Conservation (phyloP, 2,329 filamentous ascomycete species). For the Arachnopeziza araneosa region DNA sequence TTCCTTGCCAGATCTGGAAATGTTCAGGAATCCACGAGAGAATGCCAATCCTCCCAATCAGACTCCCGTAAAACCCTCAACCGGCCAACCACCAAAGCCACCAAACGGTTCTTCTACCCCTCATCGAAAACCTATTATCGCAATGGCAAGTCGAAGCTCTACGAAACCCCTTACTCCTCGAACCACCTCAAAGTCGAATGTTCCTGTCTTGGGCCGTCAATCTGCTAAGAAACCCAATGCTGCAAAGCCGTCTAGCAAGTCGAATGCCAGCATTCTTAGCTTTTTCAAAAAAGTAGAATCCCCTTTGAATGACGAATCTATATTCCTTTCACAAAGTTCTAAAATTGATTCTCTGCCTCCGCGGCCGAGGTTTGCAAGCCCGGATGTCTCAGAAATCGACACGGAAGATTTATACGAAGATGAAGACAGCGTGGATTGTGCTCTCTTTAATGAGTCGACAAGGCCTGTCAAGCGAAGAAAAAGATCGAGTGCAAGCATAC, state of each 20-base stretch:
- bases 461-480: constrained; percentile 39
- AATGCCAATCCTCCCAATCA: constrained; percentile 33
- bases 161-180: constrained; percentile 28
- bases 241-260: constrained; percentile 25
- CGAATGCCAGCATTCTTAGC: constrained; percentile 63
- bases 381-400: constrained; percentile 11
- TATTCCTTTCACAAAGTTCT: constrained; percentile 44
- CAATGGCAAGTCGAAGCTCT: constrained; percentile 21
- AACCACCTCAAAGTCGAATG: constrained; percentile 24
- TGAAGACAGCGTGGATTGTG: constrained; percentile 15
- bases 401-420: constrained; percentile 26
- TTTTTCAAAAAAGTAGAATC: constrained; percentile 67
- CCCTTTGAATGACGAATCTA: constrained; percentile 44
- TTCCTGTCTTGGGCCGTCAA: constrained; percentile 5
- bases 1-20: constrained; percentile 21
- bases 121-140: constrained; percentile 1
- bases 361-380: constrained; percentile 7
- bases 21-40: constrained; percentile 52
- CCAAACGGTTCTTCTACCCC: constrained; percentile 23
- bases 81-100: constrained; percentile 48
- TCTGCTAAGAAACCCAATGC: constrained; percentile 16
- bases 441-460: constrained; percentile 36
- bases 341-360: constrained; percentile 12
- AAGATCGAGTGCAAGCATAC: constrained; percentile 20
- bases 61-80: constrained; percentile 37